These are phyloP conservation scores for bread wheat (Triticum aestivum) DNA, from an alignment of 176 grass and related monocot genomes.

Conservation along the genomic window IWGSC_CS_RefSeq_v2.1 NC_057800.1:491258357-491258856, in stretches of 20 bases:
- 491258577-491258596: slow-evolving; percentile 74
- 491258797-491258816: not conserved
- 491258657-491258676: slow-evolving; percentile 81
- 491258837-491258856: not conserved
- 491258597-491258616: slow-evolving; percentile 52
- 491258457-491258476: slow-evolving; percentile 88
- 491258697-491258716: slow-evolving; percentile 73
- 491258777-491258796: not conserved
- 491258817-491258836: not conserved
- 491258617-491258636: slow-evolving; percentile 66
- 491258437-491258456: slow-evolving; percentile 84
- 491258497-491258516: slow-evolving; percentile 65
- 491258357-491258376: not conserved
- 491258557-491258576: slow-evolving; percentile 63
- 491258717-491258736: slow-evolving; percentile 18
- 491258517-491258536: slow-evolving; percentile 32
- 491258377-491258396: not conserved
- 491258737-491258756: slow-evolving; percentile 10
- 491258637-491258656: slow-evolving; percentile 68
- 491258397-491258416: not conserved
- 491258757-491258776: not conserved
- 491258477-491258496: slow-evolving; percentile 88
- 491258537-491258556: slow-evolving; percentile 62
- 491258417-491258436: slow-evolving; percentile 36
- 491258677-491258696: slow-evolving; percentile 71